Conservation (phyloP, 2,329 filamentous ascomycete genomes). For the Fusarium beomiforme region DNA sequence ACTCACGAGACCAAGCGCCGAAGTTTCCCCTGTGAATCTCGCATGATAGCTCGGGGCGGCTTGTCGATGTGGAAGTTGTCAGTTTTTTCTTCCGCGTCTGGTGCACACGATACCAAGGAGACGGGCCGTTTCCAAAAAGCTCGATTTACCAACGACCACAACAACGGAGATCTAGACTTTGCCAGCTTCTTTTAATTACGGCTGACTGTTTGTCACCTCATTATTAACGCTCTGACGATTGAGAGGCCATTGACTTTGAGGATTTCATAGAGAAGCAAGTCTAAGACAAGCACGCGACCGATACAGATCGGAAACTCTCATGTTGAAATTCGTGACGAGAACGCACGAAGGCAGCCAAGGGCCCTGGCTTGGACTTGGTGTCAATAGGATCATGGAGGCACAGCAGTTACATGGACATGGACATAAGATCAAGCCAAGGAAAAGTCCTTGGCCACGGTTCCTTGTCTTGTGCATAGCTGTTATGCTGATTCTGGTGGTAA, state of each 20-base stretch:
- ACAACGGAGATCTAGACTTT: slow-evolving; percentile 15
- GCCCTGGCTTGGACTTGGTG: slow-evolving; percentile 12
- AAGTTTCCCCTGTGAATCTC: slow-evolving; percentile 5
- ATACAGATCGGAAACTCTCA: slow-evolving; percentile 1
- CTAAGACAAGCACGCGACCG: slow-evolving; percentile 20
- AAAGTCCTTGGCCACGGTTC: slow-evolving; percentile 22
- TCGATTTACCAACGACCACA: slow-evolving; percentile 1
- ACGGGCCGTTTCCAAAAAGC: slow-evolving; percentile 32
- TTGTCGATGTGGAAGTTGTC: slow-evolving; percentile 9
- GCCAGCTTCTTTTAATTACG: background rate
- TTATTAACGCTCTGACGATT: background rate
- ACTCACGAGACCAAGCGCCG: slow-evolving; percentile 17
- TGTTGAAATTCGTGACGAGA: background rate
- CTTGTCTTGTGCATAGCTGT: slow-evolving; percentile 18
- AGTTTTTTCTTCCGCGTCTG: slow-evolving; percentile 10
- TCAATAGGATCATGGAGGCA: slow-evolving; percentile 22
- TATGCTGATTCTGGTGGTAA: slow-evolving; percentile 37
- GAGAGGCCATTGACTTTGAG: background rate
- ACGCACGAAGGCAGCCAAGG: background rate
- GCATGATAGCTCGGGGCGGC: slow-evolving; percentile 9
- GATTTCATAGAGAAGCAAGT: background rate
- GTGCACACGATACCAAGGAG: slow-evolving; percentile 13
- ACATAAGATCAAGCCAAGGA: slow-evolving; percentile 17
- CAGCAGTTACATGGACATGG: slow-evolving; percentile 23
- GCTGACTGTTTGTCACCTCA: slow-evolving; percentile 6